Base-by-base conservation (phyloP, 495 filamentous ascomycete species). In the Penicillium cinerascens region DNA sequence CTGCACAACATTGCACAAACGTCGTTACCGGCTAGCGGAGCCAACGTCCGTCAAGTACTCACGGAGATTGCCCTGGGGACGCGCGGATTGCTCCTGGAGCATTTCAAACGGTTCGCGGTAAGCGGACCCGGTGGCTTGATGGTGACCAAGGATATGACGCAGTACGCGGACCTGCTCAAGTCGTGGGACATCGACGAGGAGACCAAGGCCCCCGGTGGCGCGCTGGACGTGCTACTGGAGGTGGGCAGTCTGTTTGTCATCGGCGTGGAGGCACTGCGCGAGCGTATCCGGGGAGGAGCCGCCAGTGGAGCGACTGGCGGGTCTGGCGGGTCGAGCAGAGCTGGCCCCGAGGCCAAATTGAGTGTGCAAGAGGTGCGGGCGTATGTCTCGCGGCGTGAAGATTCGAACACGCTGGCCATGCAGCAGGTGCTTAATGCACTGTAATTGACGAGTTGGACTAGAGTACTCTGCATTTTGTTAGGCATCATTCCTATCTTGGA, bases 201-300 rank as follows among this genome's bases (percentile, higher is more conserved):
- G 23, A 47, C 63, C 45, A 69, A 71, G 55, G 67, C 63, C 0
- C 80, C 89, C 26, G 82, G 84, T 58, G 77, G 76, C 38, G 79
- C 79, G 56, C 82, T 96, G 60, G 92, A 97, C 73, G 78, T 95
- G 37, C 66, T 97, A 49, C 83, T 88, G 29, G 95, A 97, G 73
- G 90, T 99, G 52, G 92, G 90, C n/a, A 96, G 89, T 68, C 70
- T 99, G 42, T 99, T 97, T 64, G 93, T 97, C 37, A 90, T 97
- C 70, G 89, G 90, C 17, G 84, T 87, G 11, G 92, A 97, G 73
- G 92, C 91, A 27, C 72, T 97, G 49, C 78, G 85, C 40, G 92
- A 96, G 72, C 77, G 89, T 46, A 72, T 96, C 64, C 82, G 86
- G 52, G 80, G 76, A 22, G 67, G 67, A 52, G 69, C 65, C 36